Conservation (phyloP, 2,329 filamentous ascomycete genomes). For the Fusarium goolgardi region DNA sequence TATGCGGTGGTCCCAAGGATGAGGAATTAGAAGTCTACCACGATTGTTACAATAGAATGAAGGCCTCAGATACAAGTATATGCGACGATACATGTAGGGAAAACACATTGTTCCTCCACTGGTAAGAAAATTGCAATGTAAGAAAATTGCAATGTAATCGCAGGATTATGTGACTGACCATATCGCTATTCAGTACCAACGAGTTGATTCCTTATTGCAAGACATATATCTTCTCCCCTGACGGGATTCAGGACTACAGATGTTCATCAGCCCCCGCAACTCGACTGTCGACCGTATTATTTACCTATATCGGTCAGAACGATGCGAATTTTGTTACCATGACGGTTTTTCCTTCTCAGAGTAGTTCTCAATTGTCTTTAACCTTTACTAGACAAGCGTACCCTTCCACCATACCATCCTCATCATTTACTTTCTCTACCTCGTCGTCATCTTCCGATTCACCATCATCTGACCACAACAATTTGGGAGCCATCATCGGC, state of each 20-base stretch:
- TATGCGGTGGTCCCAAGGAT: background rate
- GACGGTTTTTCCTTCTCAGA: too few relatives aligned
- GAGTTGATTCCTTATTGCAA: conserved; percentile 5
- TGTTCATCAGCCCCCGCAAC: conserved; percentile 1
- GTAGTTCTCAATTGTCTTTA: too few relatives aligned
- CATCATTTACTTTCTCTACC: too few relatives aligned
- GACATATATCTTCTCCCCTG: conserved; percentile 7
- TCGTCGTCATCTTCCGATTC: background rate
- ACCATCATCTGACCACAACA: background rate
- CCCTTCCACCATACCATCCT: background rate
- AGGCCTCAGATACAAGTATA: background rate
- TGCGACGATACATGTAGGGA: background rate
- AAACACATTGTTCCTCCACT: background rate
- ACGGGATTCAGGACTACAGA: conserved; percentile 3
- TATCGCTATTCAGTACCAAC: background rate
- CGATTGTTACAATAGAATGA: background rate
- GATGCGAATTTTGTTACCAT: background rate
- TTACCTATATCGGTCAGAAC: conserved; percentile 7
- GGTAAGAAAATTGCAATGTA: background rate
- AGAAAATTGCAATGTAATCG: background rate
- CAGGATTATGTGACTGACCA: too few relatives aligned
- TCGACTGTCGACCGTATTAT: background rate
- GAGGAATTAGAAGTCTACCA: too few relatives aligned
- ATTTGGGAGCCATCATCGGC: conserved; percentile 2
- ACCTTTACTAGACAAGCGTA: too few relatives aligned